Evolutionary conservation across 345 rosid genomes (phyloP), one percentile per base, ranked within the genome.

Genomic region (Hypericum perforatum): DNA sequence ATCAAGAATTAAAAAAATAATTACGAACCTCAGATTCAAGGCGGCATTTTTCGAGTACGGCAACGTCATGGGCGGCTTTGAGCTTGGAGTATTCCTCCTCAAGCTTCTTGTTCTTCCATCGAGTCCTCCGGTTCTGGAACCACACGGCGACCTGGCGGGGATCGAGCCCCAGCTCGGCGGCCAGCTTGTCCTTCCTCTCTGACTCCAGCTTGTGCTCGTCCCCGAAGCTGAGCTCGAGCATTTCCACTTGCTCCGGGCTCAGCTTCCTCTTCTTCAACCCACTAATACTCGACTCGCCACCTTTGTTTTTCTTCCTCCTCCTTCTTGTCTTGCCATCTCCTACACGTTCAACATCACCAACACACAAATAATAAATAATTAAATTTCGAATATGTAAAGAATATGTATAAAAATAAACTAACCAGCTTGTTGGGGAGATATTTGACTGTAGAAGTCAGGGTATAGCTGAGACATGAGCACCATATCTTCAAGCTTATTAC

Each of bases 81-180:
- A 92, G 55, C 68, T 61, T 77, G 10, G 68, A 41, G 37, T 81
- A 82, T 57, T 84, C 92, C 62, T 92, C 90, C 63, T 92, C 96
- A 5, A 92, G 82, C 74, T 78, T 86, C 82, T 92, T 92, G 76
- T 72, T 78, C 79, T 85, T 92, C 84, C 84, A 85, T 8, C 98
- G 78, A 32, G 97, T 91, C 44, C 97, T 73, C 14, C 95, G 74
- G 81, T 92, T 92, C 54, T 92, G 98, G 67, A 88, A 92, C 98
- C 98, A 92, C 16, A 92, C 88, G 6, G 97, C 98, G 1, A 92
- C 98, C 37, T 92, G 98, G 41, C 95, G 86, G 11, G 98, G 87
- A 29, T 85, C 86, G 39, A 92, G 85, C 5, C 94, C 95, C 0
- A 89, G 77, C 62, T 92, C 96, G 5, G 61, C 56, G 7, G 99